A percentile compares a stretch with the other conserved stretches of the same genome.
Evolutionary conservation across 2,329 filamentous ascomycete species (phyloP).

Genomic region (Rugonectria rugulosa): DNA sequence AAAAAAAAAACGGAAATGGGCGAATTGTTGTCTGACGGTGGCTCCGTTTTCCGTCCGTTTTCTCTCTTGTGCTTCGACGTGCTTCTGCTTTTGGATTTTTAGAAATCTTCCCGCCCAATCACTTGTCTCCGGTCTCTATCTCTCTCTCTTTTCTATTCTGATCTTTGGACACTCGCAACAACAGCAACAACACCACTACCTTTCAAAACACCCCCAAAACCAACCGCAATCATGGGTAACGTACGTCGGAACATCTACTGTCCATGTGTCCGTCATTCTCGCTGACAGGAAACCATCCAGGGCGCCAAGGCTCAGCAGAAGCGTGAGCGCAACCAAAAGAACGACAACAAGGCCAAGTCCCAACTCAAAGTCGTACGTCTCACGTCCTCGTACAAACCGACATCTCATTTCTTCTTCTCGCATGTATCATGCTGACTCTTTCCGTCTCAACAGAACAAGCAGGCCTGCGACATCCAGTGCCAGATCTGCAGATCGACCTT

Average conservation of each 20-base stretch:
- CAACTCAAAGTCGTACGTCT: slow-evolving; percentile 71
- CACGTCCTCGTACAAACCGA: background rate
- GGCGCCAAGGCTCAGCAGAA: slow-evolving; percentile 74
- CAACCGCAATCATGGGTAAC: slow-evolving; percentile 45
- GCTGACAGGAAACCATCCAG: slow-evolving; percentile 45
- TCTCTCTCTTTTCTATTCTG: slow-evolving; percentile 14
- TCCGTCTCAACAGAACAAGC: slow-evolving; percentile 69
- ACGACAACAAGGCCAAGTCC: slow-evolving; percentile 65
- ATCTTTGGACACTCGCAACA: slow-evolving; percentile 28
- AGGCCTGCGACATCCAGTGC: slow-evolving; percentile 81
- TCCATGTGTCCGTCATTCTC: slow-evolving; percentile 4
- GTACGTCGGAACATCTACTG: slow-evolving; percentile 33
- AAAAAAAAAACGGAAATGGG: background rate
- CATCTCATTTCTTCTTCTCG: slow-evolving; percentile 22
- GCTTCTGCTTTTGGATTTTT: too few relatives aligned
- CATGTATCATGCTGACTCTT: too few relatives aligned
- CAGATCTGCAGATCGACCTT: slow-evolving; percentile 79
- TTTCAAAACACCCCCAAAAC: slow-evolving; percentile 11
- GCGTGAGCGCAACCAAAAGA: slow-evolving; percentile 75
- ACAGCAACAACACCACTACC: slow-evolving; percentile 11
- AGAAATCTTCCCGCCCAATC: slow-evolving; percentile 15
- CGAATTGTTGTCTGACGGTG: too few relatives aligned
- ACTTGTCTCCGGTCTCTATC: too few relatives aligned
- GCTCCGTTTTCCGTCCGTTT: background rate
- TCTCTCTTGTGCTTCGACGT: too few relatives aligned